Base-by-base conservation (phyloP, 2,329 filamentous ascomycete species). In the Orbilia oligospora region DNA sequence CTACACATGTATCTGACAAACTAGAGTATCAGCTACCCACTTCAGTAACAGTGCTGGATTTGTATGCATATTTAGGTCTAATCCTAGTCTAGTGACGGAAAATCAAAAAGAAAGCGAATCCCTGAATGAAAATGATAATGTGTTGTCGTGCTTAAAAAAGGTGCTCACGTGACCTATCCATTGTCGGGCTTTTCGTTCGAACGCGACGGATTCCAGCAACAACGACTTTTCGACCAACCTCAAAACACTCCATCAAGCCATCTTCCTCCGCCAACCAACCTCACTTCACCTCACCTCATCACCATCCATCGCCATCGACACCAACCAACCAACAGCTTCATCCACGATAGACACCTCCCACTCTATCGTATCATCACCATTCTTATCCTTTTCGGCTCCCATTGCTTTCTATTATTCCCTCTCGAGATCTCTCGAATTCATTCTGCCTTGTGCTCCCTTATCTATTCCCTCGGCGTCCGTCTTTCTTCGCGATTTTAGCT, bases 401-500 rank as follows among this genome's bases (percentile, higher is more conserved):
- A 20, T 48, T 8, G 20, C 20, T 24, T 49, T 24, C 48, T 51
- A 5, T 51, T 24, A 14, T 5, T 24, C 5, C 8, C 53, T 22
- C 30, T 22, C n/a, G 16, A 38, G 20, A 38, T 9, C n/a, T n/a
- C 30, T 58, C 16, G 24, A 30, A 33, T 55, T n/a, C 51, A 8
- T n/a, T 12, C 22, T 8, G 48, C 41, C 58, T 53, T 48, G 55
- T 46, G 14, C 33, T 46, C 22, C 41, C 14, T 16, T 51, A 14
- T 24, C 49, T 30, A 22, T 44, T 10, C 9, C 44, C 56, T 51
- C 41, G 44, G 27, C 22, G 20, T 67, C n/a, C 22, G 6, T 67
- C 48, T 36, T 30, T 46, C 51, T 44, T 18, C 53, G 64, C 64
- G 24, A 48, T 41, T 58, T 44, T 36, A 20, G n/a, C 49, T 56